Percentiles rank a stretch among this genome's conserved stretches.
These are phyloP conservation scores for Zasmidium angulare DNA, from an alignment of 2,329 filamentous ascomycete species.

Conservation along the genomic window DNA sequence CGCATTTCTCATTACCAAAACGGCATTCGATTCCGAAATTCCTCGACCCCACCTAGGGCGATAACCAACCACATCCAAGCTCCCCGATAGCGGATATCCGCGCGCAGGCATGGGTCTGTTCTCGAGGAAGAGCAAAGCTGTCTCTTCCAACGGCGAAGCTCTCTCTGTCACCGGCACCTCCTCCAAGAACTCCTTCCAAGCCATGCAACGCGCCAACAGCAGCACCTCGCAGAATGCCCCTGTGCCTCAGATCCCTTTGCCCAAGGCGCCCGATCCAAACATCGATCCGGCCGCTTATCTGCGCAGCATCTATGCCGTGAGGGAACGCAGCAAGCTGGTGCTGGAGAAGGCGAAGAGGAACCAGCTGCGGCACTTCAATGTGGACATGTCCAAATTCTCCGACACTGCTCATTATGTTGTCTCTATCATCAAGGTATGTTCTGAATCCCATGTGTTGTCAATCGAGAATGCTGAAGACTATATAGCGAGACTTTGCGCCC, in stretches of 20 bases:
- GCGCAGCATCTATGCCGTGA: conserved; percentile 81
- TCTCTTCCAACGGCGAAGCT: conserved; percentile 18
- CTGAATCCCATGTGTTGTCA: not conserved
- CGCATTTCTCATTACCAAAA: not conserved
- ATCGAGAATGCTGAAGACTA: not conserved
- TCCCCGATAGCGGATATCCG: conserved; percentile 1
- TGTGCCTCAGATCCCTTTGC: conserved; percentile 68
- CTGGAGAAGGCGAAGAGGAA: conserved; percentile 75
- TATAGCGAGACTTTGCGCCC: conserved; percentile 66
- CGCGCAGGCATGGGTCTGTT: conserved; percentile 55
- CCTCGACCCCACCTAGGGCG: not conserved
- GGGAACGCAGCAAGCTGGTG: conserved; percentile 73
- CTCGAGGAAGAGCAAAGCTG: conserved; percentile 41
- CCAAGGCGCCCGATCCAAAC: conserved; percentile 80
- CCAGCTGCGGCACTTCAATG: conserved; percentile 79
- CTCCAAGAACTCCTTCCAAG: conserved; percentile 35
- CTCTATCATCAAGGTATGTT: conserved; percentile 83
- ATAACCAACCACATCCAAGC: not conserved
- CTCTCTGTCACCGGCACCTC: conserved; percentile 17
- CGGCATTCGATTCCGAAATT: not conserved
- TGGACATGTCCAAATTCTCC: conserved; percentile 79
- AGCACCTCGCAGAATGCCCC: conserved; percentile 44
- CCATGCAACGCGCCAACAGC: conserved; percentile 34
- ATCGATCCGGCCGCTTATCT: conserved; percentile 89
- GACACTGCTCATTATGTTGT: conserved; percentile 85